Percentiles rank a stretch among this genome's conserved stretches.
phyloP scores from a whole-genome alignment of 176 grass and related monocot species.

The Triticum monococcum region DNA sequence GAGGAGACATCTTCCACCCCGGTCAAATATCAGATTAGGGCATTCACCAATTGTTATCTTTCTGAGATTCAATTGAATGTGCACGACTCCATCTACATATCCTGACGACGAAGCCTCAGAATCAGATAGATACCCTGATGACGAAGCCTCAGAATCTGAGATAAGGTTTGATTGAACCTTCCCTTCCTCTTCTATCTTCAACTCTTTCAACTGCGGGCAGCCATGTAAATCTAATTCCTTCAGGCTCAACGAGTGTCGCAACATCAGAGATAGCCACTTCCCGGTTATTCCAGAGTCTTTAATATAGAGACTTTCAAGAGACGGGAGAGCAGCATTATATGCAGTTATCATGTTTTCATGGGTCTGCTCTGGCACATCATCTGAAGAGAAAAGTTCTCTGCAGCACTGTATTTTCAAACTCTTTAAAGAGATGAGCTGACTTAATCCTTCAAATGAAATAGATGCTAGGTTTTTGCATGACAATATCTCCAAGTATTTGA shows the following conservation, averaged over 20 bases:
- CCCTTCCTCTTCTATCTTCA: neutral
- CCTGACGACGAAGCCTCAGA: too few relatives aligned
- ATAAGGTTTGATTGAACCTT: neutral
- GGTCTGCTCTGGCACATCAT: neutral
- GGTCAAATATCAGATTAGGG: too few relatives aligned
- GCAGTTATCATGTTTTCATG: neutral
- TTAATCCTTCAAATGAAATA: conserved; percentile 18
- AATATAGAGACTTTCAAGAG: neutral
- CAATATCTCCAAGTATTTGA: too few relatives aligned
- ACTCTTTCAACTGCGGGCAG: neutral
- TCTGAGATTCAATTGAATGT: too few relatives aligned
- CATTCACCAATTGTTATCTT: too few relatives aligned
- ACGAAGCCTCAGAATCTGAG: too few relatives aligned
- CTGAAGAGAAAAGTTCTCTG: neutral
- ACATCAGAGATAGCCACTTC: neutral
- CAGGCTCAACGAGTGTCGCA: neutral
- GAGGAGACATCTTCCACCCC: too few relatives aligned
- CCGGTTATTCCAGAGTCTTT: fast-evolving
- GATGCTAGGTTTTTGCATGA: neutral
- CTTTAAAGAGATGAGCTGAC: conserved; percentile 25
- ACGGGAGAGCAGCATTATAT: neutral
- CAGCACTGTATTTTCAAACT: neutral
- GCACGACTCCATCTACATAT: too few relatives aligned
- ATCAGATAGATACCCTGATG: too few relatives aligned
- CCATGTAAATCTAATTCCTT: neutral